Conservation (phyloP, 768 basidiomycete species). For the Leccinellum luteum region DNA sequence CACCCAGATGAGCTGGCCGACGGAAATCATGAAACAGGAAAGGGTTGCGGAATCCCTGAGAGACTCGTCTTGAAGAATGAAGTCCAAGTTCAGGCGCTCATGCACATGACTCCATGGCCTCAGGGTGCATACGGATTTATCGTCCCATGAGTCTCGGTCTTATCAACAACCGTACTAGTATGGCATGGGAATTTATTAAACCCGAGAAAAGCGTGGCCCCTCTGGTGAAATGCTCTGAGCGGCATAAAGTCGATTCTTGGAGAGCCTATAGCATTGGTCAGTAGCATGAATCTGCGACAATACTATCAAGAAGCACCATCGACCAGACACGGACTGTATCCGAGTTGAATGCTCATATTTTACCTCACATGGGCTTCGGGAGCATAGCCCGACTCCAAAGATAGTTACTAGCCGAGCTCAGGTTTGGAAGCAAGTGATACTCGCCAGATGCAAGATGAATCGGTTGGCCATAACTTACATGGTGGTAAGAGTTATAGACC, state of each 20-base stretch:
- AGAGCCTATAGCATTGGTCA: neutral
- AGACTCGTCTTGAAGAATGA: conserved; percentile 2
- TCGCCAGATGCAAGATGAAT: neutral
- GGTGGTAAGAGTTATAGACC: neutral
- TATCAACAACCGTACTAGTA: neutral
- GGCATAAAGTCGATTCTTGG: neutral
- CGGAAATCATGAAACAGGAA: conserved; percentile 22
- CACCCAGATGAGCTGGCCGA: conserved; percentile 58
- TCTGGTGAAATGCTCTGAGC: neutral
- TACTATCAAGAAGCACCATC: neutral
- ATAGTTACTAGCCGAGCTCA: neutral
- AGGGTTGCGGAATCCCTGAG: neutral
- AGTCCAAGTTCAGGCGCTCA: neutral
- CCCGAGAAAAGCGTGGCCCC: neutral
- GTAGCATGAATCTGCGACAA: neutral
- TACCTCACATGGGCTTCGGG: neutral
- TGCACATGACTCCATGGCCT: neutral
- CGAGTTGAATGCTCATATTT: neutral
- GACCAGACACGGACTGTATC: neutral
- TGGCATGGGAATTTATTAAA: neutral
- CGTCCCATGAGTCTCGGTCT: neutral
- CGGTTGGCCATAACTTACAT: neutral
- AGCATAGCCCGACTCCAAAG: neutral
- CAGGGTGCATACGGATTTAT: conserved; percentile 1
- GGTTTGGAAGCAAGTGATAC: neutral